Conservation (phyloP, 805 yeast genomes). For the Ogataea philodendri region DNA sequence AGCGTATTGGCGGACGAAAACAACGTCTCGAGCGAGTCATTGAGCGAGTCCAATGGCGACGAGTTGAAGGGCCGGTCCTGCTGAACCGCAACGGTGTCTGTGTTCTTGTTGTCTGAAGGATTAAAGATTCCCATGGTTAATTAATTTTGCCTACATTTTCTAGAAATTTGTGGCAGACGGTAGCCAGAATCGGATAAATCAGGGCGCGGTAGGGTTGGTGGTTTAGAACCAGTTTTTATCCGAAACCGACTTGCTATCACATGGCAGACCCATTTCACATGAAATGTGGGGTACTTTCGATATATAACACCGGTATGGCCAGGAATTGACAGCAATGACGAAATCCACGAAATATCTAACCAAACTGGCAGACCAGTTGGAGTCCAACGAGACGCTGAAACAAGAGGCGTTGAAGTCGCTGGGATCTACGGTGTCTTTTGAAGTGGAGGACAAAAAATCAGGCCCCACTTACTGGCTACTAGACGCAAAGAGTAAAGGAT, state of each 20-base stretch:
- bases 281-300: conserved; percentile 13
- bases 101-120: conserved; percentile 20
- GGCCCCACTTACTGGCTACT: conserved; percentile 58
- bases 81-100: not conserved
- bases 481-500: conserved; percentile 63
- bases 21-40: conserved; percentile 15
- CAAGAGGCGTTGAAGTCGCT: conserved; percentile 31
- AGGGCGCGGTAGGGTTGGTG: no score
- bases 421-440: conserved; percentile 48
- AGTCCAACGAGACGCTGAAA: conserved; percentile 20
- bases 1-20: conserved; percentile 19
- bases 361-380: conserved; percentile 17
- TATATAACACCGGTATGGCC: conserved; percentile 3
- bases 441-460: conserved; percentile 61
- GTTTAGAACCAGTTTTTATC: not conserved
- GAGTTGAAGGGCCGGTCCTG: conserved; percentile 4
- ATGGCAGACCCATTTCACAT: conserved; percentile 12
- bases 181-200: no score
- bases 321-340: conserved; percentile 5
- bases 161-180: not conserved
- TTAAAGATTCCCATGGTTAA: conserved; percentile 20
- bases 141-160: conserved; percentile 1
- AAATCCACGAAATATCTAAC: conserved; percentile 19
- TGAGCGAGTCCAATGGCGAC: conserved; percentile 2
- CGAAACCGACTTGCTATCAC: not conserved